Base-by-base conservation (phyloP, 495 filamentous ascomycete genomes). In the Cudoniella acicularis region DNA sequence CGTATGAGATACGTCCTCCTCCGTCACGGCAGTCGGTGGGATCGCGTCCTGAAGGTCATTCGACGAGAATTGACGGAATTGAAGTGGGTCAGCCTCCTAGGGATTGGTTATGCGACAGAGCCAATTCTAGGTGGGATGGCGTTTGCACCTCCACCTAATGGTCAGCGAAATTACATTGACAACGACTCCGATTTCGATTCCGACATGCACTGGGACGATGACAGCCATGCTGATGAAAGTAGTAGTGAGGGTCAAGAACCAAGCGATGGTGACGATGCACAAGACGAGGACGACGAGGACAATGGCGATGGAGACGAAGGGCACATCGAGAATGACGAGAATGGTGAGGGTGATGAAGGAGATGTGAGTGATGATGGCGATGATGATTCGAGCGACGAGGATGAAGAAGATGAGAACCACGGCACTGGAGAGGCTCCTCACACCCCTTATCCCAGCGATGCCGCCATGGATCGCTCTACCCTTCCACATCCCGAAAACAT, bases 31-130 rank as follows among this genome's bases (percentile, higher is more conserved):
- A 76, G 79, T 22, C 70, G 72, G 26, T 90, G 87, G 87, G 73
- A 75, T 54, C 79, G 87, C 56, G 77, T 90, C 0, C 73, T 89
- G 0, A 60, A 68, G 4, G 73, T 78, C 3, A 73, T 90, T 9
- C 76, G 83, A 23, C 68, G 76, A 3, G 79, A 86, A 52, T 83
- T 89, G 79, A 36, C 30, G 13, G 68, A 76, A 13, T 67, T 89
- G 3, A 78, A 87, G 17, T 83, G 80, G 67, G 73, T 89, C 23
- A 82, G 83, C 54, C 69, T 89, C 16, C 74, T 81, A 17, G 73
- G 81, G 40, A 82, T 88, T 40, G 79, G 83, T 56, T 90, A 90
- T 58, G 77, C 75, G n/a, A 36, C 30, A 3, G 70, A 64, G 52
- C 69, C 64, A 3, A 68, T 69, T 43, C 25, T 49, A 16, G 55